Conservation (phyloP, 441 rosid species). For the Syzygium malaccense region DNA sequence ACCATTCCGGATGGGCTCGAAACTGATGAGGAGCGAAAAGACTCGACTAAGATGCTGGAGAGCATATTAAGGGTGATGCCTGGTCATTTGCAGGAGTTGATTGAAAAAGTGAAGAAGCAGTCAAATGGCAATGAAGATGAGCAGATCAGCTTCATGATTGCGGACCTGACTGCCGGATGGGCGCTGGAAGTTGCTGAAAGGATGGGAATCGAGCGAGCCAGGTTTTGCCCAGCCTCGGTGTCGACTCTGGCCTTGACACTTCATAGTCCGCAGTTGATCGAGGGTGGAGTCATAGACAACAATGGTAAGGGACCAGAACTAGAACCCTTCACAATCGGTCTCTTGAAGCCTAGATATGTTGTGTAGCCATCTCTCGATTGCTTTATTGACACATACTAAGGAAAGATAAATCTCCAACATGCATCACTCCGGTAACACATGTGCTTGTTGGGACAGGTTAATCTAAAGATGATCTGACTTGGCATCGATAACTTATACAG, state of each 20-base stretch:
- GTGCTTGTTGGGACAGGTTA: too few species aligned
- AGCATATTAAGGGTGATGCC: neutral
- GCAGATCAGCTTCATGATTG: conserved; percentile 17
- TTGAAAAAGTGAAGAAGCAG: conserved; percentile 6
- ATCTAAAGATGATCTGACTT: too few species aligned
- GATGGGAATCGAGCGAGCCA: conserved; percentile 9
- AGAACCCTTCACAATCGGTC: neutral
- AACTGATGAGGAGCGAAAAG: neutral
- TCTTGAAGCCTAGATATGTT: too few species aligned
- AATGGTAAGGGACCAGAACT: conserved; percentile 9
- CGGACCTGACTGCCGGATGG: conserved; percentile 15
- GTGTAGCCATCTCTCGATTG: neutral
- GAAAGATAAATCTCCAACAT: too few species aligned
- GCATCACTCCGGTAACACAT: too few species aligned
- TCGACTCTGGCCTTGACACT: conserved; percentile 3
- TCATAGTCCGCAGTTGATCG: conserved; percentile 7
- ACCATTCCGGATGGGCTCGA: conserved; percentile 17
- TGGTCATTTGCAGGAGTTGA: conserved; percentile 3
- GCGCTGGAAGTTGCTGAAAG: conserved; percentile 18
- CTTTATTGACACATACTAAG: too few species aligned
- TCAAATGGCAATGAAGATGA: neutral
- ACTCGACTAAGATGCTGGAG: neutral
- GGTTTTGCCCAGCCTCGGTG: conserved; percentile 3
- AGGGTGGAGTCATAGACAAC: conserved; percentile 12
- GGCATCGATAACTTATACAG: too few species aligned